Conservation (phyloP, 1,139 yeast genomes). For the Arxiozyma bovina region DNA sequence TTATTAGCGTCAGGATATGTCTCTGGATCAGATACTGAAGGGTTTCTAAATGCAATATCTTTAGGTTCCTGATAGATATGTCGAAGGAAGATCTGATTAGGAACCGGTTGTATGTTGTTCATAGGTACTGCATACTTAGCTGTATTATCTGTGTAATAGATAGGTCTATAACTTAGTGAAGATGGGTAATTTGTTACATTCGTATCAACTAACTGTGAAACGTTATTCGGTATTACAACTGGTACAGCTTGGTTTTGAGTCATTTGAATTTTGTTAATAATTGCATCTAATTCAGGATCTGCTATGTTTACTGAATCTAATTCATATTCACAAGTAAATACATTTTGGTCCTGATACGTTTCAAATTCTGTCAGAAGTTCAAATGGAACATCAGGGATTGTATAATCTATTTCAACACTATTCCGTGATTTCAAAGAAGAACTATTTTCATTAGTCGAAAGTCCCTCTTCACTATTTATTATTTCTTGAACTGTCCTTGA, state of each 20-base stretch:
- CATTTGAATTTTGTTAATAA: background rate
- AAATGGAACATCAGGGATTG: conserved; percentile 19
- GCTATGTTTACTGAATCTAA: background rate
- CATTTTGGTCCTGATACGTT: conserved; percentile 12
- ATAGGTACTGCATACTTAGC: background rate
- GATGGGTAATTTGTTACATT: background rate
- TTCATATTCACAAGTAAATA: conserved; percentile 9
- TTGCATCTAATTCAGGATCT: background rate
- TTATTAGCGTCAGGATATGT: background rate
- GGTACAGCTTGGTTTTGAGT: background rate
- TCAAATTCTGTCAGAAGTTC: conserved; percentile 15
- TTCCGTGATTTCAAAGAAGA: background rate
- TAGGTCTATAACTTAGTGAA: background rate
- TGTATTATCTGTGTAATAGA: background rate
- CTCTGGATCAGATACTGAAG: background rate
- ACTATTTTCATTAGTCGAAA: background rate
- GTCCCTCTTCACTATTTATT: background rate
- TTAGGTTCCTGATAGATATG: background rate
- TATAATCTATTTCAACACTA: conserved; percentile 5
- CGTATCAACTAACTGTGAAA: background rate
- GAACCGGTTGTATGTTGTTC: background rate
- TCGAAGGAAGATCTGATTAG: background rate
- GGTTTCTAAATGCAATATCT: background rate
- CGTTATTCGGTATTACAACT: background rate
- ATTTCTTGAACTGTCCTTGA: conserved; percentile 1